Percentiles rank a stretch among this genome's conserved stretches.
Conservation (phyloP, 768 basidiomycete species). For the Panus rudis region DNA sequence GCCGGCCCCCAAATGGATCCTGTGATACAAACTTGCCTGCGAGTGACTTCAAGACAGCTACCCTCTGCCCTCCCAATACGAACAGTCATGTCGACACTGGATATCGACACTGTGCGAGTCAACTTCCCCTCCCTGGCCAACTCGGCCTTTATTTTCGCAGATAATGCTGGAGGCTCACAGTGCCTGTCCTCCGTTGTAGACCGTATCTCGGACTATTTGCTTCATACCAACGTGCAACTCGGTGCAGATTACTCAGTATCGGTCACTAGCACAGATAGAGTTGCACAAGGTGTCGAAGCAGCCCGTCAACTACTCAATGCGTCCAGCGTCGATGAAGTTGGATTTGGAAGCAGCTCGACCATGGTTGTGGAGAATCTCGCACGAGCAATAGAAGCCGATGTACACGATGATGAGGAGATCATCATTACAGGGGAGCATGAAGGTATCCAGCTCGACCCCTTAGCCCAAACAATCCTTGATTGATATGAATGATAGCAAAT, state of each 20-base stretch:
- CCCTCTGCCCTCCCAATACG: not conserved
- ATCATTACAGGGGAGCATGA: constrained; percentile 79
- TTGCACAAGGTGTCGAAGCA: constrained; percentile 41
- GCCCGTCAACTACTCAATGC: constrained; percentile 62
- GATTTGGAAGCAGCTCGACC: constrained; percentile 61
- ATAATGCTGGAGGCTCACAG: constrained; percentile 76
- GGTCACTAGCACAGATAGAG: constrained; percentile 42
- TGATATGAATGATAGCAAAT: constrained; percentile 44
- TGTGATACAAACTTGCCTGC: no score
- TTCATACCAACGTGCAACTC: constrained; percentile 68
- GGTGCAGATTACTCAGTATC: constrained; percentile 65
- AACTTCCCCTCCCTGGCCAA: constrained; percentile 53
- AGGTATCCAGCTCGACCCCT: constrained; percentile 32
- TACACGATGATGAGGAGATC: constrained; percentile 61
- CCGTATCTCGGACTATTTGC: constrained; percentile 58
- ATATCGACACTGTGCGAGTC: constrained; percentile 42
- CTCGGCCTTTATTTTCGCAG: constrained; percentile 58
- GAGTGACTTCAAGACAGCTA: no score
- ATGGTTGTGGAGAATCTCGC: constrained; percentile 65
- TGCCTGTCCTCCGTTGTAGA: constrained; percentile 48
- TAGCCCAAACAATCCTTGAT: no score
- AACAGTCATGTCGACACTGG: constrained; percentile 11
- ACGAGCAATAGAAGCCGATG: constrained; percentile 46
- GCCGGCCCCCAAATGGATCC: no score
- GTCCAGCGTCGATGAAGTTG: constrained; percentile 52